phyloP scores from a whole-genome alignment of 176 grass and related monocot genomes.

The Paspalum notatum region DNA sequence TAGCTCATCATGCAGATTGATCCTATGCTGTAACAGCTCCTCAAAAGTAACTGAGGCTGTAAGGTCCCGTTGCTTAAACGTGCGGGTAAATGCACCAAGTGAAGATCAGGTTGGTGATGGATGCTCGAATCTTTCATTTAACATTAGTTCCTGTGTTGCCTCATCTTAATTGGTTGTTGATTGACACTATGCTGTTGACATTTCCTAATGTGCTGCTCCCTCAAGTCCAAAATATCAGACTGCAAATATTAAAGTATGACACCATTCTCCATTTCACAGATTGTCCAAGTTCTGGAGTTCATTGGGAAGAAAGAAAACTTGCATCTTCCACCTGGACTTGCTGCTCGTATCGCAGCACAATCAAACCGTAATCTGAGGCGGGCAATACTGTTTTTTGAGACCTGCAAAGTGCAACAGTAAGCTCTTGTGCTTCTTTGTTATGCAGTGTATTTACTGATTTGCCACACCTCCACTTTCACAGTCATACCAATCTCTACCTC shows the following conservation, averaged over 20 bases:
- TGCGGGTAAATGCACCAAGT: slow-evolving; percentile 81
- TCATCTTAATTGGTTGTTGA: background rate
- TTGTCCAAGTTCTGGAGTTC: slow-evolving; percentile 80
- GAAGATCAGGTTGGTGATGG: slow-evolving; percentile 78
- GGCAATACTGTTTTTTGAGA: slow-evolving; percentile 92
- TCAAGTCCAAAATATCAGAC: background rate
- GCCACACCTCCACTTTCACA: background rate
- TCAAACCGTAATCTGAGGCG: slow-evolving; percentile 94
- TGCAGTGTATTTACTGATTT: slow-evolving; percentile 5
- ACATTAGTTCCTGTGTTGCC: background rate
- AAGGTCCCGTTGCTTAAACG: slow-evolving; percentile 86
- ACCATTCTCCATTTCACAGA: slow-evolving; percentile 49
- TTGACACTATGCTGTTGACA: background rate
- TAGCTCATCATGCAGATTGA: slow-evolving; percentile 87
- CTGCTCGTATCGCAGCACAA: slow-evolving; percentile 73
- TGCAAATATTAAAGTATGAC: background rate
- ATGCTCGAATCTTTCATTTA: background rate
- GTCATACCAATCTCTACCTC: background rate
- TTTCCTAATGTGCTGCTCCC: background rate
- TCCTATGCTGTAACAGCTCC: slow-evolving; percentile 95
- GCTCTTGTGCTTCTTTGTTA: slow-evolving; percentile 21
- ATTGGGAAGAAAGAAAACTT: slow-evolving; percentile 97
- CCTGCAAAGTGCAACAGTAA: slow-evolving; percentile 98
- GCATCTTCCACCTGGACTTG: slow-evolving; percentile 77
- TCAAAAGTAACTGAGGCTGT: slow-evolving; percentile 99